Base-by-base conservation (phyloP, 768 basidiomycete species). In the Leccinum variicolor region DNA sequence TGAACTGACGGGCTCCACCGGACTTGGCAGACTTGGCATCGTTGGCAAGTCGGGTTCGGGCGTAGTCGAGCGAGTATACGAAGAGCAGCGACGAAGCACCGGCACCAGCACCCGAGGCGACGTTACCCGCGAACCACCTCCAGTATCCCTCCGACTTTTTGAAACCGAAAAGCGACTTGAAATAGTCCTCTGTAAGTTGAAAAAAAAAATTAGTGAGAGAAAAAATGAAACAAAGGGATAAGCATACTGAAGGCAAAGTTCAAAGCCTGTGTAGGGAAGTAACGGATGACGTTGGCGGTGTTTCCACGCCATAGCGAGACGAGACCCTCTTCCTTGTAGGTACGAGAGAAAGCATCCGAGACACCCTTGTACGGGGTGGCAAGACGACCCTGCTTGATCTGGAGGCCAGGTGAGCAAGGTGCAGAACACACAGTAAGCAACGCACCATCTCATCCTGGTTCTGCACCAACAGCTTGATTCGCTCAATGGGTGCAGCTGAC, bases 261-360 rank as follows among this genome's bases (percentile, higher is more conserved):
- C 69, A 98, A 79, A 41, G 97, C 97, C 77, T 99, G 96, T 57
- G 97, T 99, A 53, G 97, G 97, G 94, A 99, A 99, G 90, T 99
- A 99, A 75, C 97, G 95, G 81, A 99, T 97, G 79, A 99, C 97
- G 80, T 99, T 99, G 85, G 97, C 96, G 58, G 96, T 98, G 87
- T 99, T 99, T 77, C 97, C 97, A 80, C 97, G 82, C 97, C 97
- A 98, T 71, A 99, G 81, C 21, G 97, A 90, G 62, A 94, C 82
- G 53, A 97, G 79, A 75, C 97, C 97, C 83, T 99, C 97, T 15
- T 98, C 96, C 65, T 76, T 78, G 84, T 95, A 96, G 58, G 95
- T 98, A 64, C 97, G 92, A 61, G 64, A 41, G 74, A 97, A 97
- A 67, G 95, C 97, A 79, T 98, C 97, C 57, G 71, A 76, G 66